Evolutionary conservation across 148 eudicot genomes (phyloP), one percentile per base, ranked within the genome.

Genomic region (Limonium bicolor): DNA sequence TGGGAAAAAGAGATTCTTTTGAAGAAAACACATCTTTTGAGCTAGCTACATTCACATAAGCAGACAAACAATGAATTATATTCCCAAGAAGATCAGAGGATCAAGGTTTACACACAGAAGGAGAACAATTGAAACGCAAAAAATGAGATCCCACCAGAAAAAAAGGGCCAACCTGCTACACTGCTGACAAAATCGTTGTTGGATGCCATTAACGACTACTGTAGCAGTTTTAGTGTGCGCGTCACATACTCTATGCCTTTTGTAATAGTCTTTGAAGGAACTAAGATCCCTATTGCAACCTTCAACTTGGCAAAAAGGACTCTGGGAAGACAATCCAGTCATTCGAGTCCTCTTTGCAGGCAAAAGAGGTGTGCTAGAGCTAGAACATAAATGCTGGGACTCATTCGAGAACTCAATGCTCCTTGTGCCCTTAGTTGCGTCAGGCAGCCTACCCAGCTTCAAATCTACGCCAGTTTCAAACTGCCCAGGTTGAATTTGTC

Each of bases 161-260:
- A 55, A 11, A n/a, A 59, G 46, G 46, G 63, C 61, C 30, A 46
- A 90, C 97, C 97, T 84, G 87, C 97, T 90, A 61, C 97, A 90
- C 54, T 90, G 95, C 78, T 90, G 97, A 61, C 97, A 90, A 68
- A 90, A 90, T 49, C 97, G 80, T 33, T 84, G 87, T 48, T 77
- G 78, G 26, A 77, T 60, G 24, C 93, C 85, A 54, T 78, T 90
- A 19, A 90, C 88, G 64, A 90, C 61, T 24, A 90, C 97, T 48
- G 65, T 71, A 20, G 82, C 34, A 4, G 82, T 76, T 59, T 82
- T 87, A 5, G 96, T 75, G 54, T 87, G 96, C 62, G 62, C 58
- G 57, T 82, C 96, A 60, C 96, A 87, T 12, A 87, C 96, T 73
- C 61, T 82, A 63, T 82, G 96, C 77, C 88, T 71, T 67, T 67